A percentile compares a stretch with the other conserved stretches of the same genome.
These are phyloP conservation scores for Scorias spongiosa DNA, from an alignment of 2,329 filamentous ascomycete genomes.

Conservation along the genomic window DNA sequence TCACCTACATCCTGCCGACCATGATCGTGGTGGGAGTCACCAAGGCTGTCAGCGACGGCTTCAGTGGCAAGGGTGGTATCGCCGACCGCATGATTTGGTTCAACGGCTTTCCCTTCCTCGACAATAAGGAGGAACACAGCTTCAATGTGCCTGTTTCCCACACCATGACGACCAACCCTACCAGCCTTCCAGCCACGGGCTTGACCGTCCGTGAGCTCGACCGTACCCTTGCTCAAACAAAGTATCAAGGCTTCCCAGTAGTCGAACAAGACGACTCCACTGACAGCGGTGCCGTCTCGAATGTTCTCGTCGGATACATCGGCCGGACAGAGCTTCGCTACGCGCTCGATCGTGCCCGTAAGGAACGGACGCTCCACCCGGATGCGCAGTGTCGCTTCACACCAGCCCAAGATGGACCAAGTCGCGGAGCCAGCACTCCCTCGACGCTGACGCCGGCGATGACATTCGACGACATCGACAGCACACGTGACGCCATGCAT, in stretches of 20 bases:
- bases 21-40: slow-evolving; percentile 99
- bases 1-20: slow-evolving; percentile 90
- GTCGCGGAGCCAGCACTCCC: slow-evolving; percentile 12
- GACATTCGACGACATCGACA: slow-evolving; percentile 45
- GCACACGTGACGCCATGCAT: slow-evolving; percentile 37
- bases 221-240: slow-evolving; percentile 57
- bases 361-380: slow-evolving; percentile 49
- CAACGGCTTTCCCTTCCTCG: slow-evolving; percentile 89
- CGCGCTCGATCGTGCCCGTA: slow-evolving; percentile 66
- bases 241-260: slow-evolving; percentile 86
- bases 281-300: slow-evolving; percentile 48
- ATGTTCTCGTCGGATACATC: slow-evolving; percentile 75
- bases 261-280: slow-evolving; percentile 38
- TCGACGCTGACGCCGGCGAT: slow-evolving; percentile 20
- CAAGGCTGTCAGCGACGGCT: slow-evolving; percentile 78
- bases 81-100: slow-evolving; percentile 99
- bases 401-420: slow-evolving; percentile 23
- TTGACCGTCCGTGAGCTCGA: slow-evolving; percentile 66
- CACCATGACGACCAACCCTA: slow-evolving; percentile 60
- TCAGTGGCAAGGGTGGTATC: slow-evolving; percentile 79
- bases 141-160: slow-evolving; percentile 88
- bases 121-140: slow-evolving; percentile 94
- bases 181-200: slow-evolving; percentile 58
- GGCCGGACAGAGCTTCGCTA: slow-evolving; percentile 84
- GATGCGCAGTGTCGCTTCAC: slow-evolving; percentile 62